Conservation (phyloP, 129 eudicot genomes). For the Chrysanthemum makinoi region DNA sequence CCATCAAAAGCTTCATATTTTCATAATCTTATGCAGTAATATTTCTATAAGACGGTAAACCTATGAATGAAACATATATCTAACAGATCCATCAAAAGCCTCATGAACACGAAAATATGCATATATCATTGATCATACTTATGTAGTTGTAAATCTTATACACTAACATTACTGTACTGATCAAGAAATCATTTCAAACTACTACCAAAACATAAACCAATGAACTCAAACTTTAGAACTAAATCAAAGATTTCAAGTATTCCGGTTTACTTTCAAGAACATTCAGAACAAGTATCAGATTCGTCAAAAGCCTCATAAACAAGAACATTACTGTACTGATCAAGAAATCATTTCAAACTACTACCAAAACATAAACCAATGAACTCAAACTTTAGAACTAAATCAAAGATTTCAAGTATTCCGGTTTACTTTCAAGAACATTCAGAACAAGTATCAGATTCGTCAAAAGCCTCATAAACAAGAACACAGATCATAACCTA, state of each 20-base stretch:
- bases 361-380: neutral
- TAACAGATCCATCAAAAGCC: neutral
- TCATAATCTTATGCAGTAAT: neutral
- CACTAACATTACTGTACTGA: too few species aligned
- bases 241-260: neutral
- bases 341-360: too few species aligned
- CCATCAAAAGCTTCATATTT: neutral
- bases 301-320: too few species aligned
- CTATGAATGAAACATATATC: neutral
- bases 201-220: neutral
- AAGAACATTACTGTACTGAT: too few species aligned
- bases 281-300: too few species aligned
- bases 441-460: too few species aligned
- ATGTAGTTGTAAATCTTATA: too few species aligned
- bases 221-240: neutral
- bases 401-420: neutral
- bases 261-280: neutral
- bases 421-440: neutral
- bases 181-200: too few species aligned
- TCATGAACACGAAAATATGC: neutral
- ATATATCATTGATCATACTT: too few species aligned
- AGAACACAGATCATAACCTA: too few species aligned
- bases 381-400: conserved; percentile 1
- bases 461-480: too few species aligned
- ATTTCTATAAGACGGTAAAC: neutral